A percentile compares a stretch with the other conserved stretches of the same genome.
phyloP scores from a whole-genome alignment of 805 yeast genomes.

The Vanderwaltozyma yarrowii region DNA sequence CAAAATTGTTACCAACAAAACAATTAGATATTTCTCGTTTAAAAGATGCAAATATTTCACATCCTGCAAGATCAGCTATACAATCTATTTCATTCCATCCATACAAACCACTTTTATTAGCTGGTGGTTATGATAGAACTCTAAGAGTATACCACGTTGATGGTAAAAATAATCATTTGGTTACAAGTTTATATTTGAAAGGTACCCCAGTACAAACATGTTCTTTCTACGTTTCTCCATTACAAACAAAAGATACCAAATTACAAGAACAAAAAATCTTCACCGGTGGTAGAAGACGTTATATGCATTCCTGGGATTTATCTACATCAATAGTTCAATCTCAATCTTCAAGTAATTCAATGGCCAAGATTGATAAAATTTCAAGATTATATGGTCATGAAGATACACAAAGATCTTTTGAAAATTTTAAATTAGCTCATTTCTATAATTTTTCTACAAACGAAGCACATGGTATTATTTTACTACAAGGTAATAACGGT shows the following conservation, averaged over 20 bases:
- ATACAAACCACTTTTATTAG: constrained; percentile 58
- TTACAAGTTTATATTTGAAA: constrained; percentile 69
- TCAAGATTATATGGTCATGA: constrained; percentile 90
- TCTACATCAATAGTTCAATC: constrained; percentile 37
- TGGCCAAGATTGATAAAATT: constrained; percentile 62
- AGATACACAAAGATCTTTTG: constrained; percentile 73
- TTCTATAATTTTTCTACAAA: constrained; percentile 14
- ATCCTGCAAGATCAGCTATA: constrained; percentile 66
- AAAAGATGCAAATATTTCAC: constrained; percentile 73
- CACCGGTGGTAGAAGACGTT: constrained; percentile 87
- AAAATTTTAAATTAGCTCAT: constrained; percentile 65
- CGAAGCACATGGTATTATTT: constrained; percentile 53
- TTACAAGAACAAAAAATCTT: constrained; percentile 40
- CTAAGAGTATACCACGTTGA: constrained; percentile 82
- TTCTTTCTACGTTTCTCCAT: constrained; percentile 22
- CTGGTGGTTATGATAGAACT: constrained; percentile 90
- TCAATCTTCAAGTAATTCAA: constrained; percentile 6
- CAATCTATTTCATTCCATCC: constrained; percentile 83
- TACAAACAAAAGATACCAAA: constrained; percentile 1
- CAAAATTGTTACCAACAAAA: constrained; percentile 56
- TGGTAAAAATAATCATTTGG: constrained; percentile 71
- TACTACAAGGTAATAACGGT: constrained; percentile 76
- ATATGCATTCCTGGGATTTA: constrained; percentile 88
- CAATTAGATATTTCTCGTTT: constrained; percentile 69
- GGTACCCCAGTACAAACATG: constrained; percentile 77